Percentiles rank a stretch among this genome's conserved stretches.
These are phyloP conservation scores for Mitragyna speciosa DNA, from an alignment of 257 asterid species.

Conservation along the genomic window DNA sequence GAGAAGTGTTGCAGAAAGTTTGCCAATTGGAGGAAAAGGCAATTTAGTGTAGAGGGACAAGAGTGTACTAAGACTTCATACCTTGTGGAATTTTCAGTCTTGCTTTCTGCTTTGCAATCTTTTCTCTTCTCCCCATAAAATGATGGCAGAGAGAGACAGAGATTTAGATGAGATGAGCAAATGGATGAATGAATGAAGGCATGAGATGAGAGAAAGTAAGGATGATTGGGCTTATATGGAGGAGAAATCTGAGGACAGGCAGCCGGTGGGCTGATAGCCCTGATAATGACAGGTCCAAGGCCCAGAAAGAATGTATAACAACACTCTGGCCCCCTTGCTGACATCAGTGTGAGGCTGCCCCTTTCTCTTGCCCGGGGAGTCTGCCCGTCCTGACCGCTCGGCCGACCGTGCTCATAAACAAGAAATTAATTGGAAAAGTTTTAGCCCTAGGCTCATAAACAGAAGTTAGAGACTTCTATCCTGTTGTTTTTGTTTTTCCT, in stretches of 20 bases:
- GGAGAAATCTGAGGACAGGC: constrained; percentile 33
- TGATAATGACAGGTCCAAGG: constrained; percentile 55
- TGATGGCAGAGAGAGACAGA: constrained; percentile 17
- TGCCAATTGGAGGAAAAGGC: constrained; percentile 1
- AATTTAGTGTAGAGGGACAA: neutral
- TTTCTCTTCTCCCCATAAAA: constrained; percentile 53
- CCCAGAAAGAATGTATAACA: constrained; percentile 52
- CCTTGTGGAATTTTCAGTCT: constrained; percentile 51
- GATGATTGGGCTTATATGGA: constrained; percentile 36
- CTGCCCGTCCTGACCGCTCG: constrained; percentile 44
- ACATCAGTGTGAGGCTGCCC: constrained; percentile 25
- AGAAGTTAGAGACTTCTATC: neutral
- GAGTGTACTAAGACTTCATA: constrained; percentile 20
- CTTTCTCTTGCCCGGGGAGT: constrained; percentile 18
- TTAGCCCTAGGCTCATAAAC: no score
- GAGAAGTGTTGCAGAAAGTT: neutral
- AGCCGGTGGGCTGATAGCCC: constrained; percentile 58
- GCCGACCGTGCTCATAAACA: constrained; percentile 36
- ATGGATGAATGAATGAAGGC: constrained; percentile 22
- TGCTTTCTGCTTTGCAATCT: constrained; percentile 42
- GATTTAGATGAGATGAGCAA: constrained; percentile 5
- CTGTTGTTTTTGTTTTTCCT: neutral
- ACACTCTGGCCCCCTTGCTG: constrained; percentile 4
- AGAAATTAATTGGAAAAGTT: no score
- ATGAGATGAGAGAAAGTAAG: constrained; percentile 25